These are phyloP conservation scores for Adansonia madagascariensis DNA, from an alignment of 441 rosid genomes.

Conservation along the genomic window DNA sequence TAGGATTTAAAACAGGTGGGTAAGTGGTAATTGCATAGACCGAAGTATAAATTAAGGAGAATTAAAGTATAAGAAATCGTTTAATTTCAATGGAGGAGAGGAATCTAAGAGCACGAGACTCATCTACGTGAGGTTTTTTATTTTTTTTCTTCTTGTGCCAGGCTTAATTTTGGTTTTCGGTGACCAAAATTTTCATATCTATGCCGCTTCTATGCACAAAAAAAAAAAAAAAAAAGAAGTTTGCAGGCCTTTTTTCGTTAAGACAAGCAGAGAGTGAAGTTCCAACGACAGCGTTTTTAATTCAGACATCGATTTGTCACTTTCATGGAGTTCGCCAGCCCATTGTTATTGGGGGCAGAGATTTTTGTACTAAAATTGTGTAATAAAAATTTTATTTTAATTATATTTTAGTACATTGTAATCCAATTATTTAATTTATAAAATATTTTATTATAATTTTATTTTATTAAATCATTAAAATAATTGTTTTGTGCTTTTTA, in stretches of 20 bases:
- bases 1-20: neutral
- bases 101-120: slow-evolving; percentile 10
- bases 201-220: neutral
- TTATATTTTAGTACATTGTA: too few species aligned
- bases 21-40: slow-evolving; percentile 7
- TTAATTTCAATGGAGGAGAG: neutral
- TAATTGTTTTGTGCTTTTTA: too few species aligned
- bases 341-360: too few species aligned
- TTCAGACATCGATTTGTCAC: neutral
- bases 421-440: too few species aligned
- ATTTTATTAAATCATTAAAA: too few species aligned
- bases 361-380: too few species aligned
- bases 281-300: neutral
- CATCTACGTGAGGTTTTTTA: neutral
- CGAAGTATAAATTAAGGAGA: neutral
- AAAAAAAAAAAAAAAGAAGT: neutral
- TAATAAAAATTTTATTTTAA: too few species aligned
- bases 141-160: neutral
- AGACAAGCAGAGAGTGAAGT: neutral
- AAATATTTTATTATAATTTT: too few species aligned
- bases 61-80: neutral
- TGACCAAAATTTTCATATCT: neutral
- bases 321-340: neutral
- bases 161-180: neutral
- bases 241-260: neutral